These are phyloP conservation scores for Neurospora sp. DNA, from an alignment of 495 filamentous ascomycete species.

Conservation along the genomic window DNA sequence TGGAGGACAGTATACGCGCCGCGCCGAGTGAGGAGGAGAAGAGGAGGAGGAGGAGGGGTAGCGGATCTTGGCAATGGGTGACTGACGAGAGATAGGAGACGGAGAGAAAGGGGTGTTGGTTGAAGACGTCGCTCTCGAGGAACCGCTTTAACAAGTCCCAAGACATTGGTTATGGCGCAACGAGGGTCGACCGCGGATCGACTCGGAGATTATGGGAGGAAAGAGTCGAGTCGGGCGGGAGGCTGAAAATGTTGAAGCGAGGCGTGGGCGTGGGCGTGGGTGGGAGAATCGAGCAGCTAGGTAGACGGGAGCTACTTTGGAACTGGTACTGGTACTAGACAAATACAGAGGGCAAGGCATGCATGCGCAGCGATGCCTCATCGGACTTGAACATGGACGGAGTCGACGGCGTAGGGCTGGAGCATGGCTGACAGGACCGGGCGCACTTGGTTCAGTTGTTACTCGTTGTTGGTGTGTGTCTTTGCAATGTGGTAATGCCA, in stretches of 20 bases:
- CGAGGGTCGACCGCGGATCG: not conserved
- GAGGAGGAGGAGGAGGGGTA: not conserved
- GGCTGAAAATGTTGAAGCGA: not conserved
- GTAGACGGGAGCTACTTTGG: not conserved
- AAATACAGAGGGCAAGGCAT: not conserved
- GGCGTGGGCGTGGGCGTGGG: not conserved
- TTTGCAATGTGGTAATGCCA: not conserved
- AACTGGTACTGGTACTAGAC: not conserved
- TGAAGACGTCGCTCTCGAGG: slow-evolving; percentile 76
- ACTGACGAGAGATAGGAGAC: slow-evolving; percentile 71
- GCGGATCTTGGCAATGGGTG: not conserved
- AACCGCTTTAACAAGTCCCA: slow-evolving; percentile 63
- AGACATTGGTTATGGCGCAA: slow-evolving; percentile 30
- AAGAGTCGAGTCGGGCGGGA: not conserved
- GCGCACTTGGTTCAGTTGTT: not conserved
- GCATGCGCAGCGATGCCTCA: slow-evolving; percentile 7
- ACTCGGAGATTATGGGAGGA: not conserved
- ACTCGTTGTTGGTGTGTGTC: not conserved
- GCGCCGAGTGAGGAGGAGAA: slow-evolving; percentile 2
- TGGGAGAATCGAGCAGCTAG: not conserved
- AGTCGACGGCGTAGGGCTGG: slow-evolving; percentile 5
- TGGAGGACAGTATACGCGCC: not conserved
- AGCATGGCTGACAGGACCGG: slow-evolving; percentile 11
- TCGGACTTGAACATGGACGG: slow-evolving; percentile 9
- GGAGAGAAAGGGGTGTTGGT: slow-evolving; percentile 67